Evolutionary conservation across 2,329 filamentous ascomycete species (phyloP).

Genomic region (Microascus cirrosus): DNA sequence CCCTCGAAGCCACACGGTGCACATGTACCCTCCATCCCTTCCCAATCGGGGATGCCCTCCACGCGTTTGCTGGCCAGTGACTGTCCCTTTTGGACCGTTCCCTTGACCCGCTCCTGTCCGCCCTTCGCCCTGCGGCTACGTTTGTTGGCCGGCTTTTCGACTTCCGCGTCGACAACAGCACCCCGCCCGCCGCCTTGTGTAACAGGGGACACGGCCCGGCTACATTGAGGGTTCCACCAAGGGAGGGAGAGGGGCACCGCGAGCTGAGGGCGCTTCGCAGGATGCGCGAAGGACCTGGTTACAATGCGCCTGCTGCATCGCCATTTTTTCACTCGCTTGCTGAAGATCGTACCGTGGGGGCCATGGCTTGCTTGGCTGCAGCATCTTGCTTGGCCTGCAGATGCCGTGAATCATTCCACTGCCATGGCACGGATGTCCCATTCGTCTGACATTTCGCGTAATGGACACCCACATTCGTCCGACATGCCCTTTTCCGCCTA

Average conservation of each 20-base stretch:
- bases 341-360: neutral
- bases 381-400: neutral
- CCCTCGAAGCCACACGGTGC: neutral
- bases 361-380: neutral
- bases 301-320: neutral
- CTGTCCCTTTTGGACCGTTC: neutral
- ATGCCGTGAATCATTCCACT: neutral
- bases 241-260: too few species aligned
- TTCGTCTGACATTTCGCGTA: too few species aligned
- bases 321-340: neutral
- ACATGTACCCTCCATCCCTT: neutral
- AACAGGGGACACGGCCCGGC: too few species aligned
- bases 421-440: neutral
- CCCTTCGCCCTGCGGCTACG: neutral
- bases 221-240: too few species aligned
- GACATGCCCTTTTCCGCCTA: too few species aligned
- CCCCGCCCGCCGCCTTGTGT: too few species aligned
- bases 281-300: neutral
- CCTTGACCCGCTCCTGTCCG: neutral
- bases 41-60: neutral
- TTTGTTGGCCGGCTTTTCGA: too few species aligned
- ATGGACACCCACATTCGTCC: too few species aligned
- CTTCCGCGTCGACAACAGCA: too few species aligned
- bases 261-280: too few species aligned
- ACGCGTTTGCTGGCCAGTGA: neutral